Evolutionary conservation across 306 rosid genomes (phyloP).

Genomic region (Quercus engelmannii): DNA sequence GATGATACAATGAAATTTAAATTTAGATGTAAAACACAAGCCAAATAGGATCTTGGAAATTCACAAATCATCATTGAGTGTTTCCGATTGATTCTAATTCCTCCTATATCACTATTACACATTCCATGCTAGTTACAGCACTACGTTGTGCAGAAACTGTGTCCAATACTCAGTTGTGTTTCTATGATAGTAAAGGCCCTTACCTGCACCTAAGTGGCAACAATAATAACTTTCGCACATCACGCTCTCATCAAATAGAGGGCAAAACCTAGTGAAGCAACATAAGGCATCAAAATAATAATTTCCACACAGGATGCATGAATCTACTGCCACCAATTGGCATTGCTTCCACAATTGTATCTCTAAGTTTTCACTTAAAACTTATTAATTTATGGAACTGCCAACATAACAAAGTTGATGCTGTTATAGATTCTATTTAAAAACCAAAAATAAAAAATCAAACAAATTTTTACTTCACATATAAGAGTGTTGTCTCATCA

Average conservation of each 20-base stretch:
- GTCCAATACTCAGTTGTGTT: too few relatives aligned
- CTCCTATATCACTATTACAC: background rate
- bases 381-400: too few relatives aligned
- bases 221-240: too few relatives aligned
- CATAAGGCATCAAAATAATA: background rate
- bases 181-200: too few relatives aligned
- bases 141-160: background rate
- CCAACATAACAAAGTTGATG: background rate
- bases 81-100: background rate
- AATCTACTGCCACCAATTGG: too few relatives aligned
- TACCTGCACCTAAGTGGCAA: too few relatives aligned
- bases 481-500: background rate
- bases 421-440: background rate
- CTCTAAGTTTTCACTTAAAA: too few relatives aligned
- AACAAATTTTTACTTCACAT: background rate
- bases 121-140: background rate
- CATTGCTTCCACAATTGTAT: too few relatives aligned
- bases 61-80: background rate
- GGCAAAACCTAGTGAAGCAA: background rate
- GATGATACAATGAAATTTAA: background rate
- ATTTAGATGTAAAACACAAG: background rate
- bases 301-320: background rate
- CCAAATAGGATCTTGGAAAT: background rate
- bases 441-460: background rate
- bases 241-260: background rate